These are phyloP conservation scores for Fonsecaea monophora DNA, from an alignment of 2,329 filamentous ascomycete species.

Conservation along the genomic window DNA sequence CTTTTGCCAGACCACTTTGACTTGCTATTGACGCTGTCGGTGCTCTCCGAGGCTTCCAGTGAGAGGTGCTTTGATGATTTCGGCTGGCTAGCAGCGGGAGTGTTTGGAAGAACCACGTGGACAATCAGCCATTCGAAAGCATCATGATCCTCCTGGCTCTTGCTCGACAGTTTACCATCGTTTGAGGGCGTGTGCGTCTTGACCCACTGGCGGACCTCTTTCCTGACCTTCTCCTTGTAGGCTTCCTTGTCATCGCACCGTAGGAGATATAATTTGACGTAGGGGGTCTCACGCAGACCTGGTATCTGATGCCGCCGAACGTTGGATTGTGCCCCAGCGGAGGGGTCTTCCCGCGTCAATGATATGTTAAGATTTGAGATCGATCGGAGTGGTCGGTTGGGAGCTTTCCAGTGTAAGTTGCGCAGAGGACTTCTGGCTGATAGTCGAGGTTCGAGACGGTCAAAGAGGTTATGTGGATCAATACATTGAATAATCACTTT, in stretches of 20 bases:
- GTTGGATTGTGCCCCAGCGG: conserved; percentile 43
- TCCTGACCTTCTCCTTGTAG: conserved; percentile 81
- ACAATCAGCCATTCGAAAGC: conserved; percentile 95
- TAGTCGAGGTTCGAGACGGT: conserved; percentile 78
- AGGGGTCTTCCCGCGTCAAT: conserved; percentile 69
- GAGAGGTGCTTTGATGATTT: conserved; percentile 60
- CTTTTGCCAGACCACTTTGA: conserved; percentile 79
- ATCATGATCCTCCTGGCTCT: conserved; percentile 88
- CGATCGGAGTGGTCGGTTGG: conserved; percentile 85
- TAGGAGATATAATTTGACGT: conserved; percentile 87
- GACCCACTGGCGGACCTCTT: conserved; percentile 88
- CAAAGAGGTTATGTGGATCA: conserved; percentile 88
- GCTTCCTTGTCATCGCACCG: conserved; percentile 94
- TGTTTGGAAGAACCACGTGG: conserved; percentile 90
- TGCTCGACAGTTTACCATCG: conserved; percentile 51
- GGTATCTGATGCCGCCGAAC: conserved; percentile 89
- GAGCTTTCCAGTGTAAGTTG: conserved; percentile 97
- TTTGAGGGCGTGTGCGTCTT: conserved; percentile 60
- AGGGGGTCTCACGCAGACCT: conserved; percentile 88
- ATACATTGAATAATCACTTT: conserved; percentile 92
- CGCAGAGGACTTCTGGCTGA: conserved; percentile 80
- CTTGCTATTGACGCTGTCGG: conserved; percentile 69
- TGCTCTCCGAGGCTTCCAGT: conserved; percentile 55
- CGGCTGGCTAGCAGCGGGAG: conserved; percentile 78
- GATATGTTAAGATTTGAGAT: conserved; percentile 93